Conservation (phyloP, 2,329 filamentous ascomycete species). For the Cladosporium sp. region DNA sequence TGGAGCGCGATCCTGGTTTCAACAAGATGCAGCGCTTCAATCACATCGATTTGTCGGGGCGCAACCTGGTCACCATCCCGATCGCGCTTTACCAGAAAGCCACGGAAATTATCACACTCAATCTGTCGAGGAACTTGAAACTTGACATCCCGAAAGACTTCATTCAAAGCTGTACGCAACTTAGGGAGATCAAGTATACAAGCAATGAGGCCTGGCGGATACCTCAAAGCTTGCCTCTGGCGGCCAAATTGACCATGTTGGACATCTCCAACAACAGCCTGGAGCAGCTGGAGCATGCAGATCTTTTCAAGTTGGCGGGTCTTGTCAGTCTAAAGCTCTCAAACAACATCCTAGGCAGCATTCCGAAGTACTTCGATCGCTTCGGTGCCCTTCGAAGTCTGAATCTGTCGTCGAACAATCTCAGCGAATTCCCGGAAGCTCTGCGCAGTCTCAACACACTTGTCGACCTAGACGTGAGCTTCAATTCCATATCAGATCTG, state of each 20-base stretch:
- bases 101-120: constrained; percentile 87
- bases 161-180: constrained; percentile 83
- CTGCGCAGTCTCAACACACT: constrained; percentile 77
- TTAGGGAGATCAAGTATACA: constrained; percentile 92
- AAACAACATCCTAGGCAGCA: constrained; percentile 78
- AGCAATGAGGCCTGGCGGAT: constrained; percentile 88
- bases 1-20: constrained; percentile 74
- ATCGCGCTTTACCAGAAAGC: constrained; percentile 91
- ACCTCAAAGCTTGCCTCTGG: constrained; percentile 77
- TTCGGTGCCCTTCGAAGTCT: constrained; percentile 77
- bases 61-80: constrained; percentile 89
- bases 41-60: constrained; percentile 85
- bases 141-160: constrained; percentile 94
- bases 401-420: constrained; percentile 89
- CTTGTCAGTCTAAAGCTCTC: constrained; percentile 87
- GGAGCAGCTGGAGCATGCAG: constrained; percentile 79
- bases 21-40: constrained; percentile 85
- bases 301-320: constrained; percentile 69
- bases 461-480: constrained; percentile 92
- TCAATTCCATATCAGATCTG: constrained; percentile 79
- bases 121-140: constrained; percentile 86
- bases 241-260: constrained; percentile 76
- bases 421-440: constrained; percentile 79
- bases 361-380: constrained; percentile 77
- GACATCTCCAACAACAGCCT: constrained; percentile 94